These are phyloP conservation scores for Lentinula sp. DNA, from an alignment of 768 basidiomycete genomes.

Conservation along the genomic window DNA sequence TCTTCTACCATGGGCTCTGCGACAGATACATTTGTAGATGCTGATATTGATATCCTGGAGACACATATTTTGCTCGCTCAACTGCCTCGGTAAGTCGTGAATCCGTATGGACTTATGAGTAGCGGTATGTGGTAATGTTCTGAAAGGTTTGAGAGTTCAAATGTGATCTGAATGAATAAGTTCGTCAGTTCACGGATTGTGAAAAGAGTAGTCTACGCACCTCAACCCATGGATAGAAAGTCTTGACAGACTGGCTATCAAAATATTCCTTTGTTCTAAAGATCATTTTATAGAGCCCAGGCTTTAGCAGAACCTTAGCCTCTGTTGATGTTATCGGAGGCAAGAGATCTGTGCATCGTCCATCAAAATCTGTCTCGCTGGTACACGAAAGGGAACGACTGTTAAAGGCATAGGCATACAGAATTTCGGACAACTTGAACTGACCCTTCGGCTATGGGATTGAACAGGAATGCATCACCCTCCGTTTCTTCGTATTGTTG, in stretches of 20 bases:
- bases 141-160: conserved; percentile 60
- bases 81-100: conserved; percentile 91
- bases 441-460: conserved; percentile 57
- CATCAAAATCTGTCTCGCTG: conserved; percentile 76
- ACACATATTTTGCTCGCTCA: conserved; percentile 20
- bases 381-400: conserved; percentile 7
- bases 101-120: conserved; percentile 88
- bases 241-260: conserved; percentile 48
- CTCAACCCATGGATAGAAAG: conserved; percentile 92
- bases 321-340: conserved; percentile 44
- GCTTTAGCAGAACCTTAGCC: conserved; percentile 35
- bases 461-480: conserved; percentile 38
- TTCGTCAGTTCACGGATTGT: not conserved
- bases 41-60: not conserved
- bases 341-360: conserved; percentile 76
- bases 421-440: conserved; percentile 6
- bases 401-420: not conserved
- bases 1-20: not conserved
- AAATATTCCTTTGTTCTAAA: conserved; percentile 87
- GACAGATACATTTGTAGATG: conserved; percentile 6
- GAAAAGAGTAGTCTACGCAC: conserved; percentile 31
- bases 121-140: conserved; percentile 92
- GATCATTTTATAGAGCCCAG: conserved; percentile 76
- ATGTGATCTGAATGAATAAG: conserved; percentile 58
- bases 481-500: conserved; percentile 39